Evolutionary conservation across 192 early-diverging fungal species (phyloP).

Genomic region (Geranomyces variabilis): DNA sequence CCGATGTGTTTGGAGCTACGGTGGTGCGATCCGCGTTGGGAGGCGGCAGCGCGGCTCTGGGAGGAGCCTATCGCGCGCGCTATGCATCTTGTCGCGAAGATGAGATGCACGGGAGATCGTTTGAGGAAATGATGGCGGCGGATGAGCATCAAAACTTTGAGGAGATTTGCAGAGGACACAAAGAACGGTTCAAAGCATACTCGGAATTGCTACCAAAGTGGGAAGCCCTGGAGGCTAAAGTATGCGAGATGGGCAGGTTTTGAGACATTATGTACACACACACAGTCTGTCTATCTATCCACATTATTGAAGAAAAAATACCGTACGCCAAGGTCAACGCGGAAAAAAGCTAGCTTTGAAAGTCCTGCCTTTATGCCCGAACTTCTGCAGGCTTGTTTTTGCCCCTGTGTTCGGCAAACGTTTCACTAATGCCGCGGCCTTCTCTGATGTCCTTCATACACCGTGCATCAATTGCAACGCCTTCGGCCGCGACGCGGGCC

Average conservation of each 20-base stretch:
- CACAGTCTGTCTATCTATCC: too few relatives aligned
- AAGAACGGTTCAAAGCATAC: neutral
- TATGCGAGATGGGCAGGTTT: neutral
- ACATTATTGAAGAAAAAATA: too few relatives aligned
- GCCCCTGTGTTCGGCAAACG: slow-evolving; percentile 49
- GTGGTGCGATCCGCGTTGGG: slow-evolving; percentile 48
- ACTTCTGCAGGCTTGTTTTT: slow-evolving; percentile 30
- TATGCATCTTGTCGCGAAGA: slow-evolving; percentile 18
- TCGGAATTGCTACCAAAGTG: slow-evolving; percentile 2
- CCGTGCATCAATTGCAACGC: slow-evolving; percentile 34
- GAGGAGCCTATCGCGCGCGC: slow-evolving; percentile 61
- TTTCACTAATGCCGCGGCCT: slow-evolving; percentile 38
- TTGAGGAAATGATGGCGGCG: neutral
- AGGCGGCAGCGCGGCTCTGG: slow-evolving; percentile 61
- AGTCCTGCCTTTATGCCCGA: too few relatives aligned
- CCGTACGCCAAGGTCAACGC: too few relatives aligned
- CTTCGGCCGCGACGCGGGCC: slow-evolving; percentile 19
- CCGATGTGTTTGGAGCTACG: slow-evolving; percentile 72
- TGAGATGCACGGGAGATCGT: neutral
- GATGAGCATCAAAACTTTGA: neutral
- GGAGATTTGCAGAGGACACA: neutral
- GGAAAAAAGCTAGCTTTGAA: too few relatives aligned
- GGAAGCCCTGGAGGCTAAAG: neutral
- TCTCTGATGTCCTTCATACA: slow-evolving; percentile 46
- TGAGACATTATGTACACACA: too few relatives aligned